Conservation (phyloP, 202 grass and related monocot species). For the Schoenoplectus tabernaemontani region DNA sequence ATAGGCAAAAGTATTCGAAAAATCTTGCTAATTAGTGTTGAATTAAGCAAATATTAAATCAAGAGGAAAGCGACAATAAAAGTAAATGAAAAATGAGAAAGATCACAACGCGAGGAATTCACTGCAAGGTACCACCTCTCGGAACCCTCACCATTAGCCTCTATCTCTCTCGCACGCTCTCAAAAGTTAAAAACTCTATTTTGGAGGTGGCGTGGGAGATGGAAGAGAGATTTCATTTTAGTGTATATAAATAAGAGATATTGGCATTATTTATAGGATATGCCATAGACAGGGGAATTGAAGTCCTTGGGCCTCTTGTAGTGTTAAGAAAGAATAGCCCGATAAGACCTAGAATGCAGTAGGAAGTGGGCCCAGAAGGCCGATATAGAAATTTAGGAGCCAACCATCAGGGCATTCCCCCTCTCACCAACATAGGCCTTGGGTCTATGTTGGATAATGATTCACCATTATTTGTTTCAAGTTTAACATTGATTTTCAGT, state of each 20-base stretch:
- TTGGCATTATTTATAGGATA: neutral
- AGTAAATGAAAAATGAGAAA: neutral
- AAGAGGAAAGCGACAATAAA: neutral
- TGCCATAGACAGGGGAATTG: neutral
- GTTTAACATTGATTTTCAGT: no score
- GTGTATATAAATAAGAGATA: no score
- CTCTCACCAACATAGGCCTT: no score
- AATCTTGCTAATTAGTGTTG: no score
- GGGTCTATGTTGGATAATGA: no score
- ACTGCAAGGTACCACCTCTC: slow-evolving; percentile 63
- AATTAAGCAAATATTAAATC: neutral
- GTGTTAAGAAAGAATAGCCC: neutral
- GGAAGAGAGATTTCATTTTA: no score
- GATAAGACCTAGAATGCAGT: neutral
- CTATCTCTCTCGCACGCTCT: neutral
- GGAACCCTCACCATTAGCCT: slow-evolving; percentile 17
- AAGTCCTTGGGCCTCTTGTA: neutral
- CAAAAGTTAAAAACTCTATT: neutral
- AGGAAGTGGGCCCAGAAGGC: neutral
- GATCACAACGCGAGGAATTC: no score
- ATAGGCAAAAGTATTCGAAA: no score
- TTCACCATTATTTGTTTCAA: no score
- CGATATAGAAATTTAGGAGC: neutral
- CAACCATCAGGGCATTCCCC: no score
- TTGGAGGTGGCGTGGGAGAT: neutral